Evolutionary conservation across 1,139 yeast genomes (phyloP).

Genomic region (Protomyces arabidopsidicola): DNA sequence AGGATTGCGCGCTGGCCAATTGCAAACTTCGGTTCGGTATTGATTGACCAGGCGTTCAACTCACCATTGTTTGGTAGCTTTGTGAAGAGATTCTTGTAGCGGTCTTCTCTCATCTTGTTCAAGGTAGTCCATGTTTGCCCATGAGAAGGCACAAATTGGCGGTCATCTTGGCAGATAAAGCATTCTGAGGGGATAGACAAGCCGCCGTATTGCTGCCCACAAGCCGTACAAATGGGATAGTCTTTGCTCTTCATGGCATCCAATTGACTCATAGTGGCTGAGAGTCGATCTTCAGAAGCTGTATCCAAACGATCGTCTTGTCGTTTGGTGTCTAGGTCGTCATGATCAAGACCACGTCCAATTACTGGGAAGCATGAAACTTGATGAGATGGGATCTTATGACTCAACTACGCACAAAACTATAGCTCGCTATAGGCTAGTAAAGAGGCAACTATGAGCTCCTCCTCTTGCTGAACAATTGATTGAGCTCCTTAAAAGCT

Average conservation of each 20-base stretch:
- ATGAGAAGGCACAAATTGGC: slow-evolving; percentile 33
- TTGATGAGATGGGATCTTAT: no score
- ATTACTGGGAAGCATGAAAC: no score
- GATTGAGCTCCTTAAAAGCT: no score
- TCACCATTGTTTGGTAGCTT: slow-evolving; percentile 23
- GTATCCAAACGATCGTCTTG: no score
- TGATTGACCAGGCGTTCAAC: slow-evolving; percentile 30
- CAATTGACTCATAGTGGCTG: not conserved
- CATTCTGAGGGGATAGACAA: slow-evolving; percentile 5
- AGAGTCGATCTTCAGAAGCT: no score
- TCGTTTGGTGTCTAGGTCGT: no score
- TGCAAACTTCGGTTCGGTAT: slow-evolving; percentile 33
- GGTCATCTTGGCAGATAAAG: slow-evolving; percentile 35
- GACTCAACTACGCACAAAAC: no score
- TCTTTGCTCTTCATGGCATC: not conserved
- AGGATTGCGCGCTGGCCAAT: slow-evolving; percentile 35
- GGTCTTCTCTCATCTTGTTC: slow-evolving; percentile 22
- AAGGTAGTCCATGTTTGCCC: slow-evolving; percentile 34
- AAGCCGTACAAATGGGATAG: slow-evolving; percentile 27
- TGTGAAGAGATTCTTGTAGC: slow-evolving; percentile 28
- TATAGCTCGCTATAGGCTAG: no score
- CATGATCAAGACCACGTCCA: no score
- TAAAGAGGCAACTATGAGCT: no score
- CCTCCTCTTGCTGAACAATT: no score
- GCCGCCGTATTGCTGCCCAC: slow-evolving; percentile 27